Base-by-base conservation (phyloP, 148 eudicot genomes). In the Vaccinium macrocarpon region DNA sequence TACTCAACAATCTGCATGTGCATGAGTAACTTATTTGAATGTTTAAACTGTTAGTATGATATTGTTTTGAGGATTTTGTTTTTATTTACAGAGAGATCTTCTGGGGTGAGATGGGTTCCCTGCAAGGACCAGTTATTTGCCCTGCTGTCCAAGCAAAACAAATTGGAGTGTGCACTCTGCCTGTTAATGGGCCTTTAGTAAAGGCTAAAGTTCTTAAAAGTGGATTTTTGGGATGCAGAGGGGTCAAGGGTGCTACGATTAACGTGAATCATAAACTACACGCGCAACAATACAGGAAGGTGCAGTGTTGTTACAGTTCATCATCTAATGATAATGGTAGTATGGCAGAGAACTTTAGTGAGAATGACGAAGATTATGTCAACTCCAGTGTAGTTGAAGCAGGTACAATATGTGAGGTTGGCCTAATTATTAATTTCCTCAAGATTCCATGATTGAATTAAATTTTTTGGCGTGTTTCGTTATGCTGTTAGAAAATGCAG, bases 371-470 rank as follows among this genome's bases (percentile, higher is more conserved):
- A 79, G 98, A 96, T 89, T 96, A 93, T 87, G 93, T 96, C 76
- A 90, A 94, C 82, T 94, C 94, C 35, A 94, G 93, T 88, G 92
- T 96, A 48, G 80, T 89, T 84, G 99, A 96, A 93, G 99, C 99
- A 83, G 99, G 99, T 96, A 91, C 62, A 70, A 29, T 85, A 23
- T 6, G 62, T 64, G 66, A 59, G 38, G 49, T 29, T 71, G 6
- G 12, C 27, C 59, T 18, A 74, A n/a, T 59, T 23, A 25, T 48
- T 71, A 9, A 71, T 70, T 29, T 81, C 32, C 50, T 72, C 8
- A 8, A 8, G 73, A 38, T 70, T 53, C 29, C n/a, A 19, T 55
- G 21, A 64, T 23, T 51, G 52, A 23, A 27, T 50, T 53, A n/a
- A n/a, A 13, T 29, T 29, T 27, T 64, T 64, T 23, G 46, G 5